Evolutionary conservation across 306 rosid species (phyloP).

Genomic region (Pyrus communis): DNA sequence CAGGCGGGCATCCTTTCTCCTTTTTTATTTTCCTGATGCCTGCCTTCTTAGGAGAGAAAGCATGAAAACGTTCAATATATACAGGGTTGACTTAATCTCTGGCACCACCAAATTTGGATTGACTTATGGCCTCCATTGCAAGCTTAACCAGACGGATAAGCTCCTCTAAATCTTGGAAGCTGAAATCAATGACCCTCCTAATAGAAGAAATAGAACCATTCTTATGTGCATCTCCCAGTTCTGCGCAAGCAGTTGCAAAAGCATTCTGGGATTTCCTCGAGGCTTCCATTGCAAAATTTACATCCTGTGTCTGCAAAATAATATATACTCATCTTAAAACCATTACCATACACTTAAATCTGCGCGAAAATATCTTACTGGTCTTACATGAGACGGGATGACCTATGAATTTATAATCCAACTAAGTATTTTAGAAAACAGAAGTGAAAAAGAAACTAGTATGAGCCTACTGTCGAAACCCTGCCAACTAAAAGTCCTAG

Average conservation of each 20-base stretch:
- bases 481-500: not conserved
- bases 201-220: conserved; percentile 42
- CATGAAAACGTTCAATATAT: conserved; percentile 30
- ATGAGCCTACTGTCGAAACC: not conserved
- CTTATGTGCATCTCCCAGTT: conserved; percentile 42
- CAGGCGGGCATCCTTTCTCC: conserved; percentile 21
- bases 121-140: conserved; percentile 51
- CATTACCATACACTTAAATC: conserved; percentile 6
- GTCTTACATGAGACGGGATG: not conserved
- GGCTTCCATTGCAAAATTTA: conserved; percentile 65
- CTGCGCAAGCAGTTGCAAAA: conserved; percentile 33
- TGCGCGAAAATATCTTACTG: not conserved
- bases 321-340: conserved; percentile 1
- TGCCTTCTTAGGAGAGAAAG: conserved; percentile 31
- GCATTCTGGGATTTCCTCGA: conserved; percentile 53
- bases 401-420: conserved; percentile 13
- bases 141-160: conserved; percentile 45
- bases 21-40: conserved; percentile 14
- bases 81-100: conserved; percentile 59
- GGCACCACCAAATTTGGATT: conserved; percentile 48
- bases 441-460: not conserved
- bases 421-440: not conserved
- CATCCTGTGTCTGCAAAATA: conserved; percentile 57
- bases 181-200: conserved; percentile 60
- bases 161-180: conserved; percentile 81